Evolutionary conservation across 345 rosid genomes (phyloP), one percentile per base, ranked within the genome.

Genomic region (Populus nigra): DNA sequence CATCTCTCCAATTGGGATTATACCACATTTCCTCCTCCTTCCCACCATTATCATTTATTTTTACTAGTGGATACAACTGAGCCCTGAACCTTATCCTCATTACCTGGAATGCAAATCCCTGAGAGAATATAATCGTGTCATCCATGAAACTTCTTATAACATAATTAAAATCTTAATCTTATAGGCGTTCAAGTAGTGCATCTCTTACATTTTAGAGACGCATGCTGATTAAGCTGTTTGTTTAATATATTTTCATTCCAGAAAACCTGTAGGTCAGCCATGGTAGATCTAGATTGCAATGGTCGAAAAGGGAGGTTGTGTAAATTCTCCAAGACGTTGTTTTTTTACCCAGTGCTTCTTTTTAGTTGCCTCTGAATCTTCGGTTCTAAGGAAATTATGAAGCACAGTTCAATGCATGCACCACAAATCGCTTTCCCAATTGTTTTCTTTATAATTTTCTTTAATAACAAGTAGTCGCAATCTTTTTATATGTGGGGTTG

Each of bases 261-360:
- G 16, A 66, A 20, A 76, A 76, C 38, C 49, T 68, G 57, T n/a
- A 33, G 72, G 65, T 65, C 65, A 49, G 35, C 71, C 41, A 47
- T 47, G 47, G 31, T n/a, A 13, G 33, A n/a, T 33, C 33, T 23
- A 16, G 3, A 3, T 18, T 20, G 43, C 8, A 47, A 45, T 39
- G 41, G 43, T 65, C 45, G 62, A 75, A 41, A 65, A 31, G 47
- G 25, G 50, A 59, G 66, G 20, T n/a, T 73, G 33, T 33, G 43
- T n/a, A 17, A 49, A 57, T 57, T 55, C 20, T 53, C 38, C 22
- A 13, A 35, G 8, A 38, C 6, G 9, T 2, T 4, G 57, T 20
- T 31, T 20, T n/a, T 43, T 11, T 29, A 17, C 23, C 1, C 43
- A 23, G 3, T 50, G 23, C 33, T 76, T 67, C 23, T 1, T 76